phyloP scores from a whole-genome alignment of 805 yeast genomes.

The Metschnikowia proteae region DNA sequence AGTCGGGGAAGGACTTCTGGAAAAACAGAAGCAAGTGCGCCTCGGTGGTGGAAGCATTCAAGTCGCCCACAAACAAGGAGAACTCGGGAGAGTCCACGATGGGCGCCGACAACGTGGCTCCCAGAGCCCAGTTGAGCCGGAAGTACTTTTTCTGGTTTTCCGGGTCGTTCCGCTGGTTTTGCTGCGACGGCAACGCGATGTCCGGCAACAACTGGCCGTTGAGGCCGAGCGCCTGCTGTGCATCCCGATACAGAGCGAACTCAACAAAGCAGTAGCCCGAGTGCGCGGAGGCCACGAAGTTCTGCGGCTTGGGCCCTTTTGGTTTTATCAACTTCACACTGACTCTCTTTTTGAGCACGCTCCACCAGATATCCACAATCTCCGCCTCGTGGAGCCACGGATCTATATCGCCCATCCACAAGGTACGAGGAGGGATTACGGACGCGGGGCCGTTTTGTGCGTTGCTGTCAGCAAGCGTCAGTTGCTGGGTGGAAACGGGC shows the following conservation, averaged over 20 bases:
- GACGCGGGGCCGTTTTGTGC: constrained; percentile 10
- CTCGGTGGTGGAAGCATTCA: constrained; percentile 74
- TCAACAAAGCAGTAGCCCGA: constrained; percentile 77
- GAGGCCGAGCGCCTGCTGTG: constrained; percentile 61
- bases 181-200: constrained; percentile 44
- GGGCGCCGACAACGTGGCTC: constrained; percentile 70
- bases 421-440: constrained; percentile 56
- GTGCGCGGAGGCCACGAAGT: constrained; percentile 26
- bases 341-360: constrained; percentile 50
- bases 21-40: constrained; percentile 72
- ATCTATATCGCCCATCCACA: constrained; percentile 88
- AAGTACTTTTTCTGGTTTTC: constrained; percentile 56
- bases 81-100: constrained; percentile 72
- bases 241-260: constrained; percentile 64
- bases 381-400: constrained; percentile 72
- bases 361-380: constrained; percentile 54
- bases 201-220: constrained; percentile 67
- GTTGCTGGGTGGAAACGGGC: constrained; percentile 38
- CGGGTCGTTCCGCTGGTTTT: constrained; percentile 37
- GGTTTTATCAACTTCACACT: constrained; percentile 63
- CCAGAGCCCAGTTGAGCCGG: constrained; percentile 80
- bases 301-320: constrained; percentile 22
- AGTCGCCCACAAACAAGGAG: constrained; percentile 79
- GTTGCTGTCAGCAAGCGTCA: constrained; percentile 27
- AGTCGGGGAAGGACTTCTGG: constrained; percentile 56